Conservation (phyloP, 257 asterid species). For the Solanum stenotomum region DNA sequence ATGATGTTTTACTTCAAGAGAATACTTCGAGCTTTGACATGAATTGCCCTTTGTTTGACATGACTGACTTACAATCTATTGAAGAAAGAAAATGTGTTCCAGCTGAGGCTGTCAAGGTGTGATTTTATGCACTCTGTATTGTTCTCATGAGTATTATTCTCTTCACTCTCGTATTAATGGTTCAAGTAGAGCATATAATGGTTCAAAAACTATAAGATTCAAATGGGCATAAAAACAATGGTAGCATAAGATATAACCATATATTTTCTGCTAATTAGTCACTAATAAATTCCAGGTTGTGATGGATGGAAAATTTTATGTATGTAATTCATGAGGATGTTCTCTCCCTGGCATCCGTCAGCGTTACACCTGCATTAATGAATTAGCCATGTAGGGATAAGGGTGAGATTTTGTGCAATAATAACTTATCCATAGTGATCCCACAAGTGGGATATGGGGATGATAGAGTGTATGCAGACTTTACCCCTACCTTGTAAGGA, state of each 20-base stretch:
- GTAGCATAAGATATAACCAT: background rate
- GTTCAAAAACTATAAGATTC: background rate
- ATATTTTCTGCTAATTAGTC: background rate
- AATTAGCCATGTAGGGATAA: background rate
- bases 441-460: background rate
- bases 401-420: background rate
- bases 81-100: conserved; percentile 38
- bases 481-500: background rate
- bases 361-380: background rate
- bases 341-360: background rate
- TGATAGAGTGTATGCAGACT: background rate
- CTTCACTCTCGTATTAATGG: background rate
- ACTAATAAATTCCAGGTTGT: background rate
- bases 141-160: background rate
- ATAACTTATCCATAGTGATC: background rate
- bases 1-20: conserved; percentile 78
- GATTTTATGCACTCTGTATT: background rate
- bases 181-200: background rate
- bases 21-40: conserved; percentile 35
- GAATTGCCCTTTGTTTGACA: conserved; percentile 55
- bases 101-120: conserved; percentile 58
- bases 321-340: background rate
- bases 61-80: conserved; percentile 38
- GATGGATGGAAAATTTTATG: background rate
- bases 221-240: background rate